Evolutionary conservation across 2,329 filamentous ascomycete genomes (phyloP), one percentile per base, ranked within the genome.

Genomic region (Nemania abortiva): DNA sequence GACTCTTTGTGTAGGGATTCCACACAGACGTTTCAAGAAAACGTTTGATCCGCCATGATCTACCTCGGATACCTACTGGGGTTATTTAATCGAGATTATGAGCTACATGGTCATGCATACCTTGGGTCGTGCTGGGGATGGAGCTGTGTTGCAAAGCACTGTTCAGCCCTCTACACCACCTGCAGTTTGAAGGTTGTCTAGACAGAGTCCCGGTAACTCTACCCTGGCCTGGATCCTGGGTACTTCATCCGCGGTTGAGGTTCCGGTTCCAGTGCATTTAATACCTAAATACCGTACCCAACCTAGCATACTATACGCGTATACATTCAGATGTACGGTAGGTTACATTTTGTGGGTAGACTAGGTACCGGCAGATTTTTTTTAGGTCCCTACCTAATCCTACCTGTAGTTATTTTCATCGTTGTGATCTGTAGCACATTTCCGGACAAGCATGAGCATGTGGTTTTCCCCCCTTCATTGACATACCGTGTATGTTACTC

Each of bases 51-150:
- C 22, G 22, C 10, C 18, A 29, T 11, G 9, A 59, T 20, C 34
- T 59, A 15, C 20, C 24, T 15, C 13, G 47, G 18, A 2, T 18
- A 49, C 10, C 11, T 49, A 50, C 29, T 18, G 13, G 37, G 55
- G 18, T n/a, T 60, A 22, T 22, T 37, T 60, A 60, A n/a, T 60
- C 45, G 29, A 50, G 42, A 47, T 53, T 54, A 18, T 31, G 49
- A 56, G 60, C 52, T 42, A 56, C 29, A 37, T 63, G 10, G 6
- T 27, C 37, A 49, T 39, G 18, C 13, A 11, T 22, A 39, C 31
- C 18, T 45, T 24, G 57, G 34, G 18, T 61, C 13, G 57, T 52
- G 52, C 53, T 57, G n/a, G 27, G 50, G 20, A 52, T 57, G 57
- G 52, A 61, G 50, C 22, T 55, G 29, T 49, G 22, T 31, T 37